These are phyloP conservation scores for Murraya koenigii DNA, from an alignment of 345 rosid species.

Conservation along the genomic window DNA sequence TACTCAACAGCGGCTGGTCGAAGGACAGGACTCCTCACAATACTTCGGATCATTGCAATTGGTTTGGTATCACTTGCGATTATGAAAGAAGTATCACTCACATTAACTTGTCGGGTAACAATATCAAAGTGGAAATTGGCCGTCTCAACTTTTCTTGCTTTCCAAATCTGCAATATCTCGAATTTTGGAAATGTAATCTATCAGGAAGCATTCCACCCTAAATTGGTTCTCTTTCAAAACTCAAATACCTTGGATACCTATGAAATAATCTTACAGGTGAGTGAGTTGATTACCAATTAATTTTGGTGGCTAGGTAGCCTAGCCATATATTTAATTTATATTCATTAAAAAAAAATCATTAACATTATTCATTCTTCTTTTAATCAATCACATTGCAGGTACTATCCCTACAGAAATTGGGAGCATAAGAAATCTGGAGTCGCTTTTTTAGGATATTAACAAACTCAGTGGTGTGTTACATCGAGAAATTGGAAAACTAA, in stretches of 20 bases:
- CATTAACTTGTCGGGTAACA: neutral
- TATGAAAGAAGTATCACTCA: neutral
- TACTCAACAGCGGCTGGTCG: neutral
- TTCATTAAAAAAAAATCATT: neutral
- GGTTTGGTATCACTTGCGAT: neutral
- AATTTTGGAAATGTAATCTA: accelerated
- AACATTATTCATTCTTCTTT: no score
- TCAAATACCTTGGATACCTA: neutral
- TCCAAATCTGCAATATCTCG: neutral
- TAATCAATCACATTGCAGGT: neutral
- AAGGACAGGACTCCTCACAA: neutral
- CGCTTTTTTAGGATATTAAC: accelerated
- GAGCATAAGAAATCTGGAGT: neutral
- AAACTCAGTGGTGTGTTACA: neutral
- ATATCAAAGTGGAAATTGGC: neutral
- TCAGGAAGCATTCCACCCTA: neutral
- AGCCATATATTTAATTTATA: neutral
- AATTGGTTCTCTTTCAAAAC: neutral
- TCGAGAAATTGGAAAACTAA: neutral
- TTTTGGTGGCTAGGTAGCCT: no score
- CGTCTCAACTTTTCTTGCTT: neutral
- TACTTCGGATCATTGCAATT: neutral
- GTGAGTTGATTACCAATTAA: no score
- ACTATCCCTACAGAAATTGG: neutral
- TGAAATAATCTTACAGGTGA: neutral